phyloP scores from a whole-genome alignment of 805 yeast species.

The Yarrowia sp. region DNA sequence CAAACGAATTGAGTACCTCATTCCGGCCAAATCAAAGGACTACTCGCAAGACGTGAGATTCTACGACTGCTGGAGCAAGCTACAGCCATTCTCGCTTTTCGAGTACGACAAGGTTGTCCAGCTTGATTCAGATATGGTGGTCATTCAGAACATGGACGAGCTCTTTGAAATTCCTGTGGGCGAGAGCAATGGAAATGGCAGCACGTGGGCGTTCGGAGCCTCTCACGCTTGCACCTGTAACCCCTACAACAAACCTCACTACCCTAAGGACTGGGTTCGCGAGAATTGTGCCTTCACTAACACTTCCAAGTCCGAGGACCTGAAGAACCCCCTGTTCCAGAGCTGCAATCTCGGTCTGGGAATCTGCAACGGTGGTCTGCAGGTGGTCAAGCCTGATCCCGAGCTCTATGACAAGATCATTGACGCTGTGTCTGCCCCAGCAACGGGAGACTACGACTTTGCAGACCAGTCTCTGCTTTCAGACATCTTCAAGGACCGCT shows the following conservation, averaged over 20 bases:
- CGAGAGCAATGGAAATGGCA: constrained; percentile 43
- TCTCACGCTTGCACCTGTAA: constrained; percentile 69
- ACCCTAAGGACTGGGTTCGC: constrained; percentile 61
- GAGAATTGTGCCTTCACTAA: constrained; percentile 61
- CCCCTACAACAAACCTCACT: constrained; percentile 60
- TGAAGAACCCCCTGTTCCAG: constrained; percentile 54
- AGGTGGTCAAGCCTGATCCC: constrained; percentile 57
- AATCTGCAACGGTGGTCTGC: constrained; percentile 66
- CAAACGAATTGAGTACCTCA: constrained; percentile 53
- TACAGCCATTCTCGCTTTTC: constrained; percentile 60
- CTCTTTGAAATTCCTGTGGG: constrained; percentile 57
- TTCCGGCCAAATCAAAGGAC: constrained; percentile 56
- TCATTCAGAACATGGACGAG: constrained; percentile 65
- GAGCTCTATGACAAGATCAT: constrained; percentile 54
- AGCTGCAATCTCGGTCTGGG: constrained; percentile 51
- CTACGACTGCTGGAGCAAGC: constrained; percentile 67
- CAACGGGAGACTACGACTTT: constrained; percentile 57
- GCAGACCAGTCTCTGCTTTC: constrained; percentile 65
- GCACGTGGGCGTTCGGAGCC: constrained; percentile 58
- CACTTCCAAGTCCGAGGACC: constrained; percentile 45
- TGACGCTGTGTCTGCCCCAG: constrained; percentile 52
- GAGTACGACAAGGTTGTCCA: constrained; percentile 63
- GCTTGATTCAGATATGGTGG: constrained; percentile 67
- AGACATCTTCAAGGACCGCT: constrained; percentile 59
- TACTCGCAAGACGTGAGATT: constrained; percentile 61